Evolutionary conservation across 2,329 filamentous ascomycete species (phyloP), one percentile per base, ranked within the genome.

Genomic region (Aspergillus glaucus): DNA sequence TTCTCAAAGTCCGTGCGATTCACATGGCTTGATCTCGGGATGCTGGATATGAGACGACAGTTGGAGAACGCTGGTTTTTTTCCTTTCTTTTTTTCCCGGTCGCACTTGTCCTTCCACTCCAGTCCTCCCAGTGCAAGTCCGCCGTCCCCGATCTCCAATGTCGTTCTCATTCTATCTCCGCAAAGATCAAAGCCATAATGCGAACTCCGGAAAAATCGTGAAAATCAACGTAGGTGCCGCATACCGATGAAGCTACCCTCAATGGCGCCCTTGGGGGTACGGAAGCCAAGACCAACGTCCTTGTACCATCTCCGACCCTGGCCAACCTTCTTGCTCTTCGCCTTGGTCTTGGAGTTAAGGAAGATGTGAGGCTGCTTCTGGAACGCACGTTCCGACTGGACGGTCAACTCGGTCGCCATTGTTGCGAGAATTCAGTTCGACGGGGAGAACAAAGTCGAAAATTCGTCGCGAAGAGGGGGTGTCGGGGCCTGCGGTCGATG

Each of bases 361-460:
- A 97, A 98, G 84, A 98, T 95, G 80, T 98, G 93, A 77, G 93
- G 93, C 85, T 98, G 92, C 87, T 98, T 98, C 80, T 97, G 93
- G 88, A 88, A 98, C 84, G 93, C 93, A 82, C 93, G 92, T 87
- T 98, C 93, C 76, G 89, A 94, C 86, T 98, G 93, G 79, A 98
- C 93, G 77, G 90, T 95, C 81, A 96, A 84, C 83, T 95, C 90
- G 84, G 90, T 95, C 75, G 90, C 90, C 90, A 95, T 95, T 77
- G 74, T 84, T 80, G 78, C 78, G 76, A 71, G 65, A 71, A 70
- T 72, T 74, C 72, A 74, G 64, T 65, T 63, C 66, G 67, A 71
- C 68, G 62, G 60, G 66, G 67, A 62, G 19, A 64, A 60, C 61
- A 61, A 57, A 62, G 63, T 68, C 66, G 62, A 57, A 60, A 59